phyloP scores from a whole-genome alignment of 768 basidiomycete species.

The Agaricus sinodeliciosus region DNA sequence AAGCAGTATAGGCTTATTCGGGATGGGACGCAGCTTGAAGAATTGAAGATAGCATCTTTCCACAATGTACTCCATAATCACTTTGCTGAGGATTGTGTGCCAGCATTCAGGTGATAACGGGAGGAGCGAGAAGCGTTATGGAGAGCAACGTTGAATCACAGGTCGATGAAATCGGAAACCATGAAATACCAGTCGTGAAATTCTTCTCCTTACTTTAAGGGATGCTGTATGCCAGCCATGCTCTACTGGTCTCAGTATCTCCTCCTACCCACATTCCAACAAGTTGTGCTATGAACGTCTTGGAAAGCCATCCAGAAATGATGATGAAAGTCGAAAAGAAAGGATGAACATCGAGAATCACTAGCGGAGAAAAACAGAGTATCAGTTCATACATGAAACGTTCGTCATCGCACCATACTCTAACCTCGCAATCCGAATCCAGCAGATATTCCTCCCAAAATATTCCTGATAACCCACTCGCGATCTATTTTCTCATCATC shows the following conservation, averaged over 20 bases:
- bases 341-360: conserved; percentile 74
- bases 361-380: conserved; percentile 24
- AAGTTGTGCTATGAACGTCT: conserved; percentile 55
- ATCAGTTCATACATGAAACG: not conserved
- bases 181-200: no score
- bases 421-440: conserved; percentile 80
- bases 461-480: conserved; percentile 79
- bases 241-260: conserved; percentile 48
- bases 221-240: conserved; percentile 81
- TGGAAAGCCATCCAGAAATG: conserved; percentile 63
- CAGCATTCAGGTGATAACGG: no score
- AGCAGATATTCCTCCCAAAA: conserved; percentile 81
- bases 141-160: no score
- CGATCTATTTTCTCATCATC: conserved; percentile 73
- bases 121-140: no score
- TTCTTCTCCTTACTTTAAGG: conserved; percentile 30
- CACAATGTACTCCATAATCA: no score
- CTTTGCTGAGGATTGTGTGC: no score
- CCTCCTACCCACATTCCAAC: conserved; percentile 65
- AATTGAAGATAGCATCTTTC: no score
- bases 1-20: not conserved
- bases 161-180: no score
- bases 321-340: conserved; percentile 71
- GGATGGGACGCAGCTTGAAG: no score
- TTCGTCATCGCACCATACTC: not conserved